Evolutionary conservation across 2,329 filamentous ascomycete species (phyloP), one percentile per base, ranked within the genome.

Genomic region (Penicillium sp.): DNA sequence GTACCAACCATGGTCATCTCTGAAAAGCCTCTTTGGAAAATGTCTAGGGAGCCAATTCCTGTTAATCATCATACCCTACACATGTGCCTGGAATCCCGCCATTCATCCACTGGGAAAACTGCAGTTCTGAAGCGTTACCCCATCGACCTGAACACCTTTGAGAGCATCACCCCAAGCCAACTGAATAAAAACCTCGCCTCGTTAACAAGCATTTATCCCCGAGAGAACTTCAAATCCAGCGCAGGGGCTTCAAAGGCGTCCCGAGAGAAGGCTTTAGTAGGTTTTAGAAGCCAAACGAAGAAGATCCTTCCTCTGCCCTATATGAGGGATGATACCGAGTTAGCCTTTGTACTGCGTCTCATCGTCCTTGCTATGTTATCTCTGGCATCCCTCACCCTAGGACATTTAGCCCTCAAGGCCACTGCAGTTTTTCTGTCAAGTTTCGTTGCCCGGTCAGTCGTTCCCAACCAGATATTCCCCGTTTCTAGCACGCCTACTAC

Each of bases 101-200:
- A 76, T 67, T 44, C 70, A 7, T 50, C 67, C 9, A 76, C 73
- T 19, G 76, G 76, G 6, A 73, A 76, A 54, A 72, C 66, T 3
- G 66, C 68, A 11, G 70, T 79, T 19, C 56, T 79, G 44, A 72
- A 70, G 66, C 76, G 71, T 48, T 81, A 71, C 61, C 81, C 81
- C 15, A 79, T 83, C 60, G 80, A 83, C 63, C 64, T 83, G 51
- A 73, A 75, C 62, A 81, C 79, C 0, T 83, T 83, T 56, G 73
- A 82, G 65, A 80, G 77, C 60, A 80, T 83, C 63, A 76, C 81
- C 15, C 76, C 81, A 13, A 69, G 75, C 13, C 80, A 82, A 52
- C 71, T 83, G 30, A 83, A 82, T 65, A 73, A 78, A 38, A 82
- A 83, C 60, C 67, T 83, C 26, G 79, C 80, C 31, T 81, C 77